phyloP scores from a whole-genome alignment of 2,329 filamentous ascomycete species.

The Dactylellina parvicollis region DNA sequence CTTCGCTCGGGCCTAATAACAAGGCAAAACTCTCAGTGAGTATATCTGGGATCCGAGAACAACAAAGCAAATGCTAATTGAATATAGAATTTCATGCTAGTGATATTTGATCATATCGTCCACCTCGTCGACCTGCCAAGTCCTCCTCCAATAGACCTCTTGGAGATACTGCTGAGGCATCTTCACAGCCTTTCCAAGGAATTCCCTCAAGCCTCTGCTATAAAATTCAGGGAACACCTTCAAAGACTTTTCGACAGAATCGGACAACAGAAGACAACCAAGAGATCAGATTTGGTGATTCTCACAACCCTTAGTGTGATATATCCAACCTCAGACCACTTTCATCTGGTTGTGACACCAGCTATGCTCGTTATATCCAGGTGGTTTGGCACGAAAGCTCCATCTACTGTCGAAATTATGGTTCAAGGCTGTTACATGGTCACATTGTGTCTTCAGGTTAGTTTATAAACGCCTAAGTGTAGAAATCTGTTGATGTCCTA shows the following conservation, averaged over 20 bases:
- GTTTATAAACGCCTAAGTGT: background rate
- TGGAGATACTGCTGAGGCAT: conserved; percentile 86
- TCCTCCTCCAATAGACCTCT: conserved; percentile 71
- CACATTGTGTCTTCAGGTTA: conserved; percentile 71
- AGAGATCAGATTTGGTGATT: conserved; percentile 77
- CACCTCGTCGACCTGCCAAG: conserved; percentile 67
- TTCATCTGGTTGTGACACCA: conserved; percentile 92
- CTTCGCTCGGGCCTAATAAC: conserved; percentile 83
- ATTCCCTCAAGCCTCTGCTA: conserved; percentile 80
- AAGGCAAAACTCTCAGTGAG: conserved; percentile 78
- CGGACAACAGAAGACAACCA: conserved; percentile 58
- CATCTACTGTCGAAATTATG: conserved; percentile 73
- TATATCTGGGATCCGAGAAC: background rate
- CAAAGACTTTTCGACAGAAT: conserved; percentile 67
- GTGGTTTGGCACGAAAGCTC: conserved; percentile 81
- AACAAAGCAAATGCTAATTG: conserved; percentile 53
- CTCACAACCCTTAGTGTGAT: conserved; percentile 83
- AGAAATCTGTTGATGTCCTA: background rate
- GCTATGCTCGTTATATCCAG: conserved; percentile 84
- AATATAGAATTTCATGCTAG: conserved; percentile 61
- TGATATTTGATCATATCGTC: conserved; percentile 68
- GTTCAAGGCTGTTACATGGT: conserved; percentile 80
- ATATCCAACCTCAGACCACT: conserved; percentile 96
- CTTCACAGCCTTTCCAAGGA: conserved; percentile 90
- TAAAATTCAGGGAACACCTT: conserved; percentile 79